phyloP scores from a whole-genome alignment of 306 rosid species.

The Acacia melanoxylon region DNA sequence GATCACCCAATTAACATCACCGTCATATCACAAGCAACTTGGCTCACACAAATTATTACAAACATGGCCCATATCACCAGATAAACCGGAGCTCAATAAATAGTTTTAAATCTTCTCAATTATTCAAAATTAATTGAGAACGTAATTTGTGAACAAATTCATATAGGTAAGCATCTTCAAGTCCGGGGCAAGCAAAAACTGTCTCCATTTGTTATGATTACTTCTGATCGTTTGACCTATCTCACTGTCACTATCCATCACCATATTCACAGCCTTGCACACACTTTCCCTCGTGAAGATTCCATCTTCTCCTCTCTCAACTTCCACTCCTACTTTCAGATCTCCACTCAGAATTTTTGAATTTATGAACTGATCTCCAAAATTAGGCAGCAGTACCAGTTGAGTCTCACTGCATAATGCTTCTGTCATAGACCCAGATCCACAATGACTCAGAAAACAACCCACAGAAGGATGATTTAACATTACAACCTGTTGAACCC shows the following conservation, averaged over 20 bases:
- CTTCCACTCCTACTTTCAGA: not conserved
- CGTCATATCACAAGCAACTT: not conserved
- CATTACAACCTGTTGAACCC: constrained; percentile 70
- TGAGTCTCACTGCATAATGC: not conserved
- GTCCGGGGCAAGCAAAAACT: not conserved
- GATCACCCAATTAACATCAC: not conserved
- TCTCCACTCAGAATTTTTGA: not conserved
- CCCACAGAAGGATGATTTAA: constrained; percentile 53
- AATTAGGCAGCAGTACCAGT: not conserved
- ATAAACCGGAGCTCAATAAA: not conserved
- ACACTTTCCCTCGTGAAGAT: constrained; percentile 48
- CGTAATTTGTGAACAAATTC: not conserved
- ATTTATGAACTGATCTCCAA: not conserved
- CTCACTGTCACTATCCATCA: constrained; percentile 49
- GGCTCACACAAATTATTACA: not conserved
- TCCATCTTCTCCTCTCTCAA: constrained; percentile 29
- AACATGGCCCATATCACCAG: not conserved
- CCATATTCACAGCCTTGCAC: constrained; percentile 42
- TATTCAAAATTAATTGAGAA: not conserved
- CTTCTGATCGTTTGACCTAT: constrained; percentile 39
- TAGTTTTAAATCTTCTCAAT: not conserved
- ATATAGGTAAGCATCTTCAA: not conserved
- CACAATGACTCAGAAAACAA: not conserved
- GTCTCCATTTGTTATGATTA: constrained; percentile 43
- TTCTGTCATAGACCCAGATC: not conserved